Conservation (phyloP, 805 yeast species). For the Candida andamanensis region DNA sequence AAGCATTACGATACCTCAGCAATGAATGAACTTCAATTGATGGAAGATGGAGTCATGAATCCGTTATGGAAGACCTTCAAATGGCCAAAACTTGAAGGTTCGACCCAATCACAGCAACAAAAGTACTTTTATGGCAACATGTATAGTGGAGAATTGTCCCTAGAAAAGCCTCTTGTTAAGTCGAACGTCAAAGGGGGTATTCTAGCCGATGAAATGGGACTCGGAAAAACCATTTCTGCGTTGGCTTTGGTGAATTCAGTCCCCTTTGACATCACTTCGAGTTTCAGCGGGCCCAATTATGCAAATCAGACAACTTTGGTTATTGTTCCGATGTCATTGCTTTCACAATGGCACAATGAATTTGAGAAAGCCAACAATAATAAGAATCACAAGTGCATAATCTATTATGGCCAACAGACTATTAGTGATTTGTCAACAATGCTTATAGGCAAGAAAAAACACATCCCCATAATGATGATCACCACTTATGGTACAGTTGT, state of each 20-base stretch:
- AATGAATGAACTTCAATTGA: constrained; percentile 14
- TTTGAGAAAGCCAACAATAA: constrained; percentile 54
- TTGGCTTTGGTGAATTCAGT: constrained; percentile 65
- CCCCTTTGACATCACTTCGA: constrained; percentile 42
- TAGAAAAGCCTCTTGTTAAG: constrained; percentile 59
- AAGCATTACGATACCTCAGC: constrained; percentile 6
- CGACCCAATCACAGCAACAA: neutral
- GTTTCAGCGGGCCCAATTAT: constrained; percentile 28
- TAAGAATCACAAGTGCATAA: constrained; percentile 40
- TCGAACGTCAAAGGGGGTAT: constrained; percentile 74
- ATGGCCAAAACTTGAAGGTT: constrained; percentile 54
- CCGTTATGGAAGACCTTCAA: constrained; percentile 79
- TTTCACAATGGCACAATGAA: constrained; percentile 90
- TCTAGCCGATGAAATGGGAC: constrained; percentile 94
- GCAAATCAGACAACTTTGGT: constrained; percentile 72
- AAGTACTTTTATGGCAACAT: constrained; percentile 66
- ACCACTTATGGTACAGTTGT: constrained; percentile 88
- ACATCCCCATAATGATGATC: constrained; percentile 64
- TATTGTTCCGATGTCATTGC: constrained; percentile 83
- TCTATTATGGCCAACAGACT: constrained; percentile 72
- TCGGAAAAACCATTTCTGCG: constrained; percentile 88
- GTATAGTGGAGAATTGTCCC: constrained; percentile 73
- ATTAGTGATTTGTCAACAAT: constrained; percentile 44
- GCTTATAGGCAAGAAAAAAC: constrained; percentile 32
- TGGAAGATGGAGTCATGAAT: constrained; percentile 56